These are phyloP conservation scores for Exophiala aquamarina DNA, from an alignment of 2,329 filamentous ascomycete species.

Conservation along the genomic window DNA sequence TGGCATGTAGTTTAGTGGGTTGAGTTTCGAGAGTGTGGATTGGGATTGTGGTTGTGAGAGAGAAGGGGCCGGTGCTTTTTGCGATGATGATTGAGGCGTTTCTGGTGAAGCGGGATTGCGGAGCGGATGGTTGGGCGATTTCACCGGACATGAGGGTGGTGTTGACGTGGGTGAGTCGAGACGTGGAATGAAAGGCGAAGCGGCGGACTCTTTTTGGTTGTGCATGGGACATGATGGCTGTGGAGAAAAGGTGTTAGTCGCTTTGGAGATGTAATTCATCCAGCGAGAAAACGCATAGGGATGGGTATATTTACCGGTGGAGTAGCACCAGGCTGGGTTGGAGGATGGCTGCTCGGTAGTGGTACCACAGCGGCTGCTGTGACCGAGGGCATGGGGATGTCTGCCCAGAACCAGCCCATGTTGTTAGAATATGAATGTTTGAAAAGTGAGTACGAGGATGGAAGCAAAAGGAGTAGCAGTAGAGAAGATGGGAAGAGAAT, in stretches of 20 bases:
- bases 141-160: constrained; percentile 33
- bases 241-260: too few relatives aligned
- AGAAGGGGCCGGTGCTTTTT: constrained; percentile 3
- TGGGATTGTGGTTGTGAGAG: constrained; percentile 29
- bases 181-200: constrained; percentile 27
- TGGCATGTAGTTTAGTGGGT: constrained; percentile 96
- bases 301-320: constrained; percentile 53
- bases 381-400: constrained; percentile 40
- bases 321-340: constrained; percentile 47
- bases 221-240: constrained; percentile 73
- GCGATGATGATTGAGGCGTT: constrained; percentile 26
- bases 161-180: constrained; percentile 25
- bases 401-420: constrained; percentile 76
- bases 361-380: constrained; percentile 37
- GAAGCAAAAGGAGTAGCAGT: too few relatives aligned
- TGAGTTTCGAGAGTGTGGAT: constrained; percentile 65
- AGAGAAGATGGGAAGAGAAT: too few relatives aligned
- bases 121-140: constrained; percentile 23
- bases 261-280: background rate
- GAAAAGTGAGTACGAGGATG: too few relatives aligned
- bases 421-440: background rate
- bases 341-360: constrained; percentile 36
- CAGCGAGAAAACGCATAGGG: background rate
- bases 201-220: constrained; percentile 39
- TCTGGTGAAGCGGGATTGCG: constrained; percentile 2